These are phyloP conservation scores for Batrachochytrium dendrobatidis DNA, from an alignment of 371 early-diverging fungal species.

Conservation along the genomic window DNA sequence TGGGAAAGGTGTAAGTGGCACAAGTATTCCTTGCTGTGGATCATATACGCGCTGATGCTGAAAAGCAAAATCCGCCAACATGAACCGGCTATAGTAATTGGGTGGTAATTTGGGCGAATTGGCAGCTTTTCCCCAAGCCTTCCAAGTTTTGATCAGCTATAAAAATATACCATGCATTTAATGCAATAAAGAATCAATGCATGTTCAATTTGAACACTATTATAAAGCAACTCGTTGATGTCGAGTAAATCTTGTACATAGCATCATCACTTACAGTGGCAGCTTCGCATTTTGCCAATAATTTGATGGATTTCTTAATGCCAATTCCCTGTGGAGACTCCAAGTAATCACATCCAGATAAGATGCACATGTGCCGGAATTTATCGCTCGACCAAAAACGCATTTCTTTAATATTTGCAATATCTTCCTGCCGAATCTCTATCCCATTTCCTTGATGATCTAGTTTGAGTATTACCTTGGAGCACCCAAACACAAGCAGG, in stretches of 20 bases:
- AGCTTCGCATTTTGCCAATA: conserved; percentile 42
- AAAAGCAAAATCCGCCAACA: conserved; percentile 72
- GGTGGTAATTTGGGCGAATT: conserved; percentile 37
- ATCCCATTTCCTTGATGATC: conserved; percentile 61
- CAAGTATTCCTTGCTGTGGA: conserved; percentile 36
- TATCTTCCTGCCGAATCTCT: conserved; percentile 39
- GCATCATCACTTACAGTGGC: conserved; percentile 32
- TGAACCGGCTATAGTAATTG: conserved; percentile 56
- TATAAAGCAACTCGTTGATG: neutral
- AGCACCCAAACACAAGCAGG: conserved; percentile 89
- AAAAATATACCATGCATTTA: neutral
- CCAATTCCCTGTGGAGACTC: conserved; percentile 82
- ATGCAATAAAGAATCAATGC: neutral
- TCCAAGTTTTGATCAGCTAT: conserved; percentile 27
- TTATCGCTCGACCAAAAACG: conserved; percentile 47
- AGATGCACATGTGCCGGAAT: conserved; percentile 87
- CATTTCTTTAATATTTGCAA: conserved; percentile 20
- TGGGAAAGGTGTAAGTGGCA: conserved; percentile 52
- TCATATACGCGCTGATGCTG: conserved; percentile 77
- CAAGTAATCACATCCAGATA: conserved; percentile 97
- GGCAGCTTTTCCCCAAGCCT: conserved; percentile 21
- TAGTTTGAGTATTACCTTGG: conserved; percentile 72
- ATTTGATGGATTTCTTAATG: conserved; percentile 67
- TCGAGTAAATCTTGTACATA: neutral
- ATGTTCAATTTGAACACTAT: neutral